Base-by-base conservation (phyloP, 495 filamentous ascomycete genomes). In the Podospora bellae-mahoneyi region DNA sequence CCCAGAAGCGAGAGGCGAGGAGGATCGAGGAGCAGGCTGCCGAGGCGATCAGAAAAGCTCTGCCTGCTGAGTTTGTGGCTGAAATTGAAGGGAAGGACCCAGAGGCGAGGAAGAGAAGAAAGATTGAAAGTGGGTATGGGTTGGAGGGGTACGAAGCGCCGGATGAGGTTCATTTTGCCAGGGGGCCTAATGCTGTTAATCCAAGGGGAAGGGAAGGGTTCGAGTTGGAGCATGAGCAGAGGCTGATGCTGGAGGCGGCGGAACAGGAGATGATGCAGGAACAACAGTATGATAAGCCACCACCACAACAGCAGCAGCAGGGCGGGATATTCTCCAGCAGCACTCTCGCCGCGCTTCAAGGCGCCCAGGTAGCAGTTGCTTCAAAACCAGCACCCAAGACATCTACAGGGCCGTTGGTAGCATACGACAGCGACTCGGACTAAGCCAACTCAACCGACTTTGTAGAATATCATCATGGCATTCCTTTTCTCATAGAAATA, bases 1-100 rank as follows among this genome's bases (percentile, higher is more conserved):
- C 95, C 10, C 94, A 97, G 77, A 94, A 95, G 70, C 87, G 96
- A 44, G 96, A 99, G 75, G 94, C 91, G 20, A 84, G 91, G 44
- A 84, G 89, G 19, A 88, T 99, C 62, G 96, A 99, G 78, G 96
- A 99, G 77, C 94, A 97, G 78, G 96, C 96, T n/a, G 96, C 95
- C 0, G 96, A 97, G 74, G 96, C 96, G 10, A 92, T 99, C 54
- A 83, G 96, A 26, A 84, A 89, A 55, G 95, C 96, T 6, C 79
- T 99, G n/a, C 96, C 96, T 0, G 93, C 89, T 1, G 92, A 91
- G 27, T 98, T 92, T 73, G 90, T 99, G 1, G 92, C 92, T 0
- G 93, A 99, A 80, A 88, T 99, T 64, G 96, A 99, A 78, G 96
- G 95, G 10, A 87, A 90, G 39, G 93, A 96, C 71, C 90, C 90